Evolutionary conservation across 2,329 filamentous ascomycete genomes (phyloP).

Genomic region (Purpureocillium takamizusanense): DNA sequence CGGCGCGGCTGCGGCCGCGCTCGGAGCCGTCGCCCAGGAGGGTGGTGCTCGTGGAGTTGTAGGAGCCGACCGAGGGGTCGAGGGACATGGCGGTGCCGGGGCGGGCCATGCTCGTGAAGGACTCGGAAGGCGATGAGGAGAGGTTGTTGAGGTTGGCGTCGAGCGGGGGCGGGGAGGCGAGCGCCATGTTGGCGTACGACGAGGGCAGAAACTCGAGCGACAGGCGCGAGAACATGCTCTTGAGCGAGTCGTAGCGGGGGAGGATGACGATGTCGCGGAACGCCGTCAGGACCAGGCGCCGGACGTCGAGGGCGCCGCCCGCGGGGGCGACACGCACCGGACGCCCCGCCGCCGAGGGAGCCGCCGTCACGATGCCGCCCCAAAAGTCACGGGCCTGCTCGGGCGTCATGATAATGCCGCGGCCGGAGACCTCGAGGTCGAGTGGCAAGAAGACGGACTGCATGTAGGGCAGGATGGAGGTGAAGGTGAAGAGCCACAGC

Average conservation of each 20-base stretch:
- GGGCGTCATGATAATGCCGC: constrained; percentile 66
- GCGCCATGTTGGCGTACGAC: too few species aligned
- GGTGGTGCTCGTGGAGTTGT: constrained; percentile 71
- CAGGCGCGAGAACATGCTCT: constrained; percentile 81
- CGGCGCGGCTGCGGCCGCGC: constrained; percentile 64
- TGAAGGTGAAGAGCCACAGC: constrained; percentile 90
- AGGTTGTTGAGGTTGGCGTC: constrained; percentile 40
- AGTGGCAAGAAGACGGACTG: constrained; percentile 91
- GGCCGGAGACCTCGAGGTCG: constrained; percentile 85
- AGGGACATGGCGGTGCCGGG: constrained; percentile 68
- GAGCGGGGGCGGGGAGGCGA: constrained; percentile 40
- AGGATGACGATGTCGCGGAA: constrained; percentile 87
- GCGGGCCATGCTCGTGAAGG: constrained; percentile 36
- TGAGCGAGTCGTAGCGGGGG: constrained; percentile 79
- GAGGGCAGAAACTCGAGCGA: constrained; percentile 68
- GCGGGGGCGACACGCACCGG: constrained; percentile 35
- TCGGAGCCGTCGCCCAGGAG: constrained; percentile 58
- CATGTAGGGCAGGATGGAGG: constrained; percentile 82
- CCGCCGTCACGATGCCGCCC: constrained; percentile 54
- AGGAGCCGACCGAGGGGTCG: constrained; percentile 67
- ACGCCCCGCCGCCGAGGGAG: constrained; percentile 20
- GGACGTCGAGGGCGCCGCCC: constrained; percentile 64
- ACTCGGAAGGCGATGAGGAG: constrained; percentile 42
- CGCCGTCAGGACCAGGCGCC: constrained; percentile 77
- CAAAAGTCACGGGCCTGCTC: constrained; percentile 86